Evolutionary conservation across 2,329 filamentous ascomycete species (phyloP).

Genomic region (Colletotrichum spaethianum): DNA sequence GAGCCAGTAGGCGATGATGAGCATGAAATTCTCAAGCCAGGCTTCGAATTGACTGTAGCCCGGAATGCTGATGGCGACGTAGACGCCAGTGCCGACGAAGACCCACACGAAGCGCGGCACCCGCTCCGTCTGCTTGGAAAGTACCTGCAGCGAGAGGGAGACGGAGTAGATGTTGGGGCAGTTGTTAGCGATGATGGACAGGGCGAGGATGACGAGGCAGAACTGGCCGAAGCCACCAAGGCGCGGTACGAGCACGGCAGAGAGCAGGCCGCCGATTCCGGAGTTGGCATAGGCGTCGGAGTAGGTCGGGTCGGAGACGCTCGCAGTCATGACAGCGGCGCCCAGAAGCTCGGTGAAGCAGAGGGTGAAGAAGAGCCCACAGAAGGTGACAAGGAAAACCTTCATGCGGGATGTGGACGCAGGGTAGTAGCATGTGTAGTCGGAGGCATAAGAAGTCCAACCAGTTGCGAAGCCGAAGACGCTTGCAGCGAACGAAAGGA

Average conservation of each 20-base stretch:
- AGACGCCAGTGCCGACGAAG: conserved; percentile 71
- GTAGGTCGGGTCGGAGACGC: conserved; percentile 66
- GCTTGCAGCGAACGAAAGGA: conserved; percentile 77
- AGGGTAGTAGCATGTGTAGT: conserved; percentile 87
- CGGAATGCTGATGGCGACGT: conserved; percentile 79
- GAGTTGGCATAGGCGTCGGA: conserved; percentile 53
- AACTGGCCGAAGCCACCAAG: conserved; percentile 80
- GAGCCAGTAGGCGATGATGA: conserved; percentile 80
- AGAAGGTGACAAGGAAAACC: conserved; percentile 79
- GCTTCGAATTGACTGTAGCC: conserved; percentile 76
- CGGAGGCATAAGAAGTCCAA: conserved; percentile 82
- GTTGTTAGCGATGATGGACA: conserved; percentile 79
- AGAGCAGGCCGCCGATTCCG: conserved; percentile 77
- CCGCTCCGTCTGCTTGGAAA: conserved; percentile 69
- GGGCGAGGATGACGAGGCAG: conserved; percentile 76
- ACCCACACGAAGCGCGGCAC: conserved; percentile 80
- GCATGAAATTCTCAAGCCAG: conserved; percentile 80
- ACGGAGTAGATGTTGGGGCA: conserved; percentile 82
- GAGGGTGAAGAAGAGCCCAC: conserved; percentile 78
- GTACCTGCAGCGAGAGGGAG: conserved; percentile 76
- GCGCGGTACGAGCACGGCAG: conserved; percentile 73
- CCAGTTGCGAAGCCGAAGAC: conserved; percentile 79
- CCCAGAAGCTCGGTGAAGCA: conserved; percentile 83
- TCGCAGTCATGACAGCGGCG: conserved; percentile 77
- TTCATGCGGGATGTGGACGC: conserved; percentile 69